phyloP scores from a whole-genome alignment of 2,329 filamentous ascomycete genomes.

The Fusarium pseudograminearum region DNA sequence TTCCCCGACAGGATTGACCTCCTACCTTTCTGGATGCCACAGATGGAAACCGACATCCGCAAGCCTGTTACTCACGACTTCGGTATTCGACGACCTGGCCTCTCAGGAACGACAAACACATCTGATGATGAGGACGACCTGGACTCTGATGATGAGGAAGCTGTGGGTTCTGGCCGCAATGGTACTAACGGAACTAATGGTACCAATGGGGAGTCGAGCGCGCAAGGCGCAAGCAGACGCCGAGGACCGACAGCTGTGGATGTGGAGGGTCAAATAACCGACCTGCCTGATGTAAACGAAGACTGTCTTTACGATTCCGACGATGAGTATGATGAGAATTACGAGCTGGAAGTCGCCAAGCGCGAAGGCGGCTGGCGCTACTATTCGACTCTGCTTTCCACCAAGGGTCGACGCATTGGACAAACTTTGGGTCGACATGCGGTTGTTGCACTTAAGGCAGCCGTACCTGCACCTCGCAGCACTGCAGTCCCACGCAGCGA shows the following conservation, averaged over 20 bases:
- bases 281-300: slow-evolving; percentile 69
- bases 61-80: slow-evolving; percentile 91
- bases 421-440: slow-evolving; percentile 58
- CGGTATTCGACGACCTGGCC: slow-evolving; percentile 84
- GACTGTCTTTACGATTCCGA: slow-evolving; percentile 92
- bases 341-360: slow-evolving; percentile 81
- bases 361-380: slow-evolving; percentile 83
- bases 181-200: slow-evolving; percentile 45
- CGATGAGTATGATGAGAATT: slow-evolving; percentile 80
- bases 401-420: slow-evolving; percentile 58
- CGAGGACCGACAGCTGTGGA: slow-evolving; percentile 66
- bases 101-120: slow-evolving; percentile 81
- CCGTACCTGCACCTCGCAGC: slow-evolving; percentile 67
- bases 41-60: slow-evolving; percentile 97
- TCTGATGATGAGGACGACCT: slow-evolving; percentile 80
- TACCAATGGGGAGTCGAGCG: slow-evolving; percentile 54
- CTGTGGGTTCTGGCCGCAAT: slow-evolving; percentile 23
- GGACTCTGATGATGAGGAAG: slow-evolving; percentile 74
- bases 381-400: slow-evolving; percentile 68
- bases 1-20: slow-evolving; percentile 90
- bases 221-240: slow-evolving; percentile 53
- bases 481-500: slow-evolving; percentile 69
- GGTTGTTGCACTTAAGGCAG: slow-evolving; percentile 59
- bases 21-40: slow-evolving; percentile 96
- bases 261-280: slow-evolving; percentile 84